Evolutionary conservation across 164 flowering plant genomes (phyloP), one percentile per base, ranked within the genome.

Genomic region (Taxillus chinensis): DNA sequence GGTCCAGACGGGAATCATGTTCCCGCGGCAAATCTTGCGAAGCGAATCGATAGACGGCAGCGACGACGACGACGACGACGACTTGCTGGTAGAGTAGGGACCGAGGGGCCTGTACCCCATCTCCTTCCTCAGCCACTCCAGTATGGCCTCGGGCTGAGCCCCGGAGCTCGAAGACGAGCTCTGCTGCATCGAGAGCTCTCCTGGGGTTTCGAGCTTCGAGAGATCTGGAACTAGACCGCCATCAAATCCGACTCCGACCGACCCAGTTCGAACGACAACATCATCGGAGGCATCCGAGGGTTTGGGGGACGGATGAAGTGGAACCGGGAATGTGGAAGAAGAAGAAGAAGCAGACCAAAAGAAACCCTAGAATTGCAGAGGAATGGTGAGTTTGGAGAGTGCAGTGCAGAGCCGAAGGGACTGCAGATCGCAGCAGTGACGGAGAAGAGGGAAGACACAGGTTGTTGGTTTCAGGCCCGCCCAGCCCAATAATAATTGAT

Each of bases 81-180:
- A 62, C 57, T 79, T 82, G 74, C 67, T 63, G 3, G 86, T 55
- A 0, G 68, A 65, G 69, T 82, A 78, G 5, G 82, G 81, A 3
- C 81, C 89, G 16, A 82, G 72, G 0, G 92, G 89, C 45, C 92
- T 61, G 77, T 95, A 91, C n/a, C 93, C 96, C 96, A 95, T 89
- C 66, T 95, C 99, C 71, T 87, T 87, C 72, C 86, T 91, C 16
- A 95, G 80, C 99, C 99, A 91, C 57, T 87, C 93, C 45, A 89
- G 66, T 16, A 95, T 91, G 5, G 86, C 96, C 73, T 91, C 99
- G 39, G 97, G 89, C 62, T 81, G 87, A 4, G 77, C 70, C 48
- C 59, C 7, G 56, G 37, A 53, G 56, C 7, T 53, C 8, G 84
- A 68, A 66, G 71, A 70, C 62, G 80, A 67, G 39, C 86, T 74